Evolutionary conservation across 208 protist species (phyloP).

Genomic region (Wallacemonas sp.): DNA sequence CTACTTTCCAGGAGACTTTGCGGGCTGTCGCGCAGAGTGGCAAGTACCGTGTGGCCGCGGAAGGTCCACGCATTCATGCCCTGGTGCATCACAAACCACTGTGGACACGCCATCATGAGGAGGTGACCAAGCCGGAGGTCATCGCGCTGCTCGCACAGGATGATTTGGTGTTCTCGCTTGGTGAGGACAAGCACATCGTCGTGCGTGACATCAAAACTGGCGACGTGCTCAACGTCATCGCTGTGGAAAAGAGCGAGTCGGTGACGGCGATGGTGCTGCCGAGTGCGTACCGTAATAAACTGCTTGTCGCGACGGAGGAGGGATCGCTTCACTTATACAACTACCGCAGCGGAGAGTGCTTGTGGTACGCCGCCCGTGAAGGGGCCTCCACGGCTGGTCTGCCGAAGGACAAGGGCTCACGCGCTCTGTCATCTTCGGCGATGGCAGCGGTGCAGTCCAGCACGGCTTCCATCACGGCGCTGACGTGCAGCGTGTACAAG

Average conservation of each 20-base stretch:
- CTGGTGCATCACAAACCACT: slow-evolving; percentile 83
- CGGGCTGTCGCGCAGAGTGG: slow-evolving; percentile 72
- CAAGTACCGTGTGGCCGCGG: slow-evolving; percentile 77
- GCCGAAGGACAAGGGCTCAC: not conserved
- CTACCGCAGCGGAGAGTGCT: slow-evolving; percentile 71
- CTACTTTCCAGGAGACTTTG: slow-evolving; percentile 57
- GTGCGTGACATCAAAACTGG: slow-evolving; percentile 73
- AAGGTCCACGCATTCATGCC: slow-evolving; percentile 75
- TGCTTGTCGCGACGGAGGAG: slow-evolving; percentile 75
- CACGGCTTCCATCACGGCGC: slow-evolving; percentile 38
- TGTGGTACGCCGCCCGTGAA: slow-evolving; percentile 55
- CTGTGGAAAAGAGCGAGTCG: slow-evolving; percentile 61
- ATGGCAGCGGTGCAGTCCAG: not conserved
- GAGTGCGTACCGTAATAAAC: slow-evolving; percentile 84
- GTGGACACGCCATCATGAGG: slow-evolving; percentile 59
- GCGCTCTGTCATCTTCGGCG: not conserved
- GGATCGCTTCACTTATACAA: slow-evolving; percentile 88
- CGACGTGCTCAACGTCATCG: slow-evolving; percentile 56
- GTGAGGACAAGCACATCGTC: slow-evolving; percentile 69
- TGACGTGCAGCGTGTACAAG: slow-evolving; percentile 75
- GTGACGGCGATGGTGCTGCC: slow-evolving; percentile 50
- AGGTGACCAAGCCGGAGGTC: slow-evolving; percentile 49
- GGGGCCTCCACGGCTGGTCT: not conserved
- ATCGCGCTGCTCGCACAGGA: slow-evolving; percentile 67
- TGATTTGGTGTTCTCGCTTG: slow-evolving; percentile 79